These are phyloP conservation scores for Stephanocyclus meneghinianus DNA, from an alignment of 352 stramenopile species.

Conservation along the genomic window DNA sequence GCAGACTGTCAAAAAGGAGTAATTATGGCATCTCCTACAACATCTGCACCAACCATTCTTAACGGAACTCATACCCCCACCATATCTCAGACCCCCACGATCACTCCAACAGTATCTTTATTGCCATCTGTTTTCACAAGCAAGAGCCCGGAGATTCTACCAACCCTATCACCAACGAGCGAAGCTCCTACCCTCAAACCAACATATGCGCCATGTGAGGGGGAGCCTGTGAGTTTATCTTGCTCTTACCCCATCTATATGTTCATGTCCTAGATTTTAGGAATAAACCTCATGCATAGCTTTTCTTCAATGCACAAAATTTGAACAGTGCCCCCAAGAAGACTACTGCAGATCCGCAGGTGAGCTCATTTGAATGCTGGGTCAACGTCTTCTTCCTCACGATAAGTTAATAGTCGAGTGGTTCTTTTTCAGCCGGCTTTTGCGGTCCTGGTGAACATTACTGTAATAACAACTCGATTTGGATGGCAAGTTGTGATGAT, in stretches of 20 bases:
- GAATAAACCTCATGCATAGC: too few species aligned
- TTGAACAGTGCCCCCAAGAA: conserved; percentile 18
- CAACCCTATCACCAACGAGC: conserved; percentile 39
- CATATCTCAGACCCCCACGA: conserved; percentile 33
- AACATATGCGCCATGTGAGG: conserved; percentile 32
- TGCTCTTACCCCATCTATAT: background rate
- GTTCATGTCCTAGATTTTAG: background rate
- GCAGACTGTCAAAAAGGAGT: conserved; percentile 48
- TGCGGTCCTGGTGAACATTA: conserved; percentile 35
- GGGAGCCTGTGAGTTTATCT: conserved; percentile 22
- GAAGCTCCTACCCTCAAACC: conserved; percentile 26
- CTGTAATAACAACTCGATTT: conserved; percentile 43
- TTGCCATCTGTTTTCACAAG: conserved; percentile 11
- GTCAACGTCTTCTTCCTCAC: background rate
- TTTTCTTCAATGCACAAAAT: background rate
- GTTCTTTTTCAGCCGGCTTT: conserved; percentile 7
- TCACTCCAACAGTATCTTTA: conserved; percentile 24
- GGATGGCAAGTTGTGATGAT: conserved; percentile 28
- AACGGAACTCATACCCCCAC: conserved; percentile 34
- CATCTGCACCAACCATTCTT: conserved; percentile 14
- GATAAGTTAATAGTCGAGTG: background rate
- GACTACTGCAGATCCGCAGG: conserved; percentile 36
- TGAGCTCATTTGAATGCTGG: background rate
- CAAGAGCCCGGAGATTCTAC: conserved; percentile 12
- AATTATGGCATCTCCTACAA: conserved; percentile 8